phyloP scores from a whole-genome alignment of 2,329 filamentous ascomycete species.

The Ophiostoma australiae region DNA sequence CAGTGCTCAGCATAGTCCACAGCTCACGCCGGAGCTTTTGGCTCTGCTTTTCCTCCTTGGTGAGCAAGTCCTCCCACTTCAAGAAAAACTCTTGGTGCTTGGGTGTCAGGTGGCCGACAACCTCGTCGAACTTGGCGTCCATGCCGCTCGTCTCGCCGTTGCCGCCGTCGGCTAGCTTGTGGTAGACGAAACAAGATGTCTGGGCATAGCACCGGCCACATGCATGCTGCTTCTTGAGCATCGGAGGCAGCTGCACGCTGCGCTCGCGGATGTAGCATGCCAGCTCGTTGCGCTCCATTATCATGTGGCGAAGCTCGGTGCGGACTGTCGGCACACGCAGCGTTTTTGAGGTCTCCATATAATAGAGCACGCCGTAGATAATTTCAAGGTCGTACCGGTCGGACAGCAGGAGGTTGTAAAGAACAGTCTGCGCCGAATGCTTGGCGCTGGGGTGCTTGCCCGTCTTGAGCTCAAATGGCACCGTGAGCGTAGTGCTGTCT shows the following conservation, averaged over 20 bases:
- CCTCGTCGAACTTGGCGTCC: conserved; percentile 73
- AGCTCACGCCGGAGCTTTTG: conserved; percentile 83
- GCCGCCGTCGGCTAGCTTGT: conserved; percentile 82
- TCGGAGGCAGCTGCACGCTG: conserved; percentile 71
- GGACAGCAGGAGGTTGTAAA: conserved; percentile 88
- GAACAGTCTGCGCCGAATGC: conserved; percentile 87
- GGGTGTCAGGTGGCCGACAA: conserved; percentile 71
- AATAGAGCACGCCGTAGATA: conserved; percentile 86
- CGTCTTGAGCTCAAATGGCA: conserved; percentile 94
- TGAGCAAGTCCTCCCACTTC: conserved; percentile 90
- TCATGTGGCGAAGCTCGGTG: conserved; percentile 89
- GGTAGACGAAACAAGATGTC: conserved; percentile 85
- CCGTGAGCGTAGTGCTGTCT: conserved; percentile 61
- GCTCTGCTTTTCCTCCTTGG: conserved; percentile 87
- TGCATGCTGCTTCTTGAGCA: conserved; percentile 75
- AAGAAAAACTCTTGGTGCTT: conserved; percentile 77
- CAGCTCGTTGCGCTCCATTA: conserved; percentile 88
- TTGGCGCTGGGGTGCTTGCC: conserved; percentile 75
- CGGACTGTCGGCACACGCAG: conserved; percentile 79
- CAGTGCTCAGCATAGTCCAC: conserved; percentile 89
- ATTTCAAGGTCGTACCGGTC: conserved; percentile 94
- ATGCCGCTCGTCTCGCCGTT: conserved; percentile 76
- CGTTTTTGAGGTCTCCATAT: conserved; percentile 85
- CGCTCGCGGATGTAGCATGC: conserved; percentile 80
- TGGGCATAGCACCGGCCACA: conserved; percentile 90